Evolutionary conservation across 2,329 filamentous ascomycete species (phyloP).

Genomic region (Talaromyces funiculosus): DNA sequence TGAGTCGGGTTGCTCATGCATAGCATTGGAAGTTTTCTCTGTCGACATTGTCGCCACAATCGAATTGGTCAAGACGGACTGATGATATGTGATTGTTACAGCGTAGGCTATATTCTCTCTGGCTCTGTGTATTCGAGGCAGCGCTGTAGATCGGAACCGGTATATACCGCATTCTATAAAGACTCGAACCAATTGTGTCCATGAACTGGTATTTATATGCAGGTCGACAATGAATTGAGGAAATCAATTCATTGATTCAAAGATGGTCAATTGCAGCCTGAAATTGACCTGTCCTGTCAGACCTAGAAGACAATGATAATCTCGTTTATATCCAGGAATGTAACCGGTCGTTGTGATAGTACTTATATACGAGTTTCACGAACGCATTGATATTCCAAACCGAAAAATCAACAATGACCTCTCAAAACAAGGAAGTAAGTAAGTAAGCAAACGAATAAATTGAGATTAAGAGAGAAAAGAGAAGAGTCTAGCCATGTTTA

Average conservation of each 20-base stretch:
- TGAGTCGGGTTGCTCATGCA: neutral
- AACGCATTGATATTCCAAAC: neutral
- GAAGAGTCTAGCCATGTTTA: neutral
- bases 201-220: neutral
- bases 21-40: neutral
- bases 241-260: neutral
- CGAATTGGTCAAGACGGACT: neutral
- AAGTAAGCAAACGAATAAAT: neutral
- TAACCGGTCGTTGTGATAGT: neutral
- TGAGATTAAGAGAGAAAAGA: neutral
- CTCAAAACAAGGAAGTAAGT: neutral
- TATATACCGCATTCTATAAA: slow-evolving; percentile 3
- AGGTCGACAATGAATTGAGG: neutral
- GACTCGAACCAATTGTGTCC: neutral
- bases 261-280: neutral
- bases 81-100: neutral
- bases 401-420: neutral
- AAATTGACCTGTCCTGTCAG: neutral
- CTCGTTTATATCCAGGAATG: neutral
- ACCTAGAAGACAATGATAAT: neutral
- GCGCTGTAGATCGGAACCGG: neutral
- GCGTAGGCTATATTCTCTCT: neutral
- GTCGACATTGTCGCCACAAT: neutral
- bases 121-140: neutral
- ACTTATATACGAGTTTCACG: neutral